Conservation (phyloP, 257 asterid species). For the Sherardia arvensis region DNA sequence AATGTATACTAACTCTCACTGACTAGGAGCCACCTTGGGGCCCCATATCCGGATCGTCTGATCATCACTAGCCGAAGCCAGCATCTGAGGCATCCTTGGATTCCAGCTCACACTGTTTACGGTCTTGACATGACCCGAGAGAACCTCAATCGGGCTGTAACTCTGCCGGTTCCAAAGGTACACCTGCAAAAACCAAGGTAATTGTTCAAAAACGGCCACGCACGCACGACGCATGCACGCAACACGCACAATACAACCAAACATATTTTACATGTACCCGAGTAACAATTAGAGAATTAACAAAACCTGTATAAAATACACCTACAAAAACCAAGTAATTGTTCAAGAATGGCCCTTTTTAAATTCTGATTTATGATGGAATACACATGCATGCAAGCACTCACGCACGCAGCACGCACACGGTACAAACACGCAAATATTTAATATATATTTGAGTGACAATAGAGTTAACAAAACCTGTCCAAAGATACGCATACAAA, state of each 20-base stretch:
- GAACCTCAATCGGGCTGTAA: constrained; percentile 54
- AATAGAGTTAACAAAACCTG: no score
- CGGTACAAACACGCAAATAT: no score
- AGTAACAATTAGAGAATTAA: no score
- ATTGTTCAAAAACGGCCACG: neutral
- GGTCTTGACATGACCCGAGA: constrained; percentile 69
- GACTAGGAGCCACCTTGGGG: constrained; percentile 24
- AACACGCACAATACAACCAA: no score
- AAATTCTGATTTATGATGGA: no score
- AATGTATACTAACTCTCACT: neutral
- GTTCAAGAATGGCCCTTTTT: neutral
- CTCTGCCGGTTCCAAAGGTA: constrained; percentile 66
- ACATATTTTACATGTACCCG: no score
- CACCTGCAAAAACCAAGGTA: constrained; percentile 38
- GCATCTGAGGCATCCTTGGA: constrained; percentile 54
- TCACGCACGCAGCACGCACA: no score
- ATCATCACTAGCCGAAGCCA: constrained; percentile 95
- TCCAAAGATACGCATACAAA: no score
- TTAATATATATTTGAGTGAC: no score
- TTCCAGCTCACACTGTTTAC: constrained; percentile 95
- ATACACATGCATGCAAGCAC: no score
- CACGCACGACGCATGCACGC: no score
- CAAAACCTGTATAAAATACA: no score
- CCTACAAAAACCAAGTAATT: constrained; percentile 33
- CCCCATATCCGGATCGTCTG: constrained; percentile 91